Evolutionary conservation across 495 filamentous ascomycete genomes (phyloP), one percentile per base, ranked within the genome.

Genomic region (Penicillium manginii): DNA sequence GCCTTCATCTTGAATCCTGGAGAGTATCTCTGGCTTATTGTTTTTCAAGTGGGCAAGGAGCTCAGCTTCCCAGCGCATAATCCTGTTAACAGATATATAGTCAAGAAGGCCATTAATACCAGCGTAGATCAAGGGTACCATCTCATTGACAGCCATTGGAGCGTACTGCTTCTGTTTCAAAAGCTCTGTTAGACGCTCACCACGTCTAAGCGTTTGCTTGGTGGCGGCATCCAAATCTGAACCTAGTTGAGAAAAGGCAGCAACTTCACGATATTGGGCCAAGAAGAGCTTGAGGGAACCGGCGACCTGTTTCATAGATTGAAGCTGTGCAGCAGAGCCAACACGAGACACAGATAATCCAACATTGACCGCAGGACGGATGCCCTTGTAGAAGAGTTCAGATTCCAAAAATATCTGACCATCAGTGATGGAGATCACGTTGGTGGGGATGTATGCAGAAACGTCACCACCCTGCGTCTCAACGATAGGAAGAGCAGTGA

Each of bases 381-480:
- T 81, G 96, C 94, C 94, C 90, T 98, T 98, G 89, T 98, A 98
- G 90, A 98, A 98, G 60, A 98, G 86, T 77, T 98, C 94, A 65
- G 96, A 76, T 83, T 98, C 94, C 86, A 98, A 87, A 91, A 98
- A 98, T 80, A 98, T 98, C 84, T 98, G 94, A 58, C 94, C 94
- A 71, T 98, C 94, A 63, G 94, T 98, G 73, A 98, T 98, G 74
- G 96, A 98, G 86, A 98, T 98, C 83, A 98, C 94, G 84, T 98
- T 98, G 83, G 94, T 98, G 73, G 94, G 94, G 85, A 98, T 98
- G 81, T 98, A 98, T 67, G 94, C 94, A 70, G 94, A 98, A 78
- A 98, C 94, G 81, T 98, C 94, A 90, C 94, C 94, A 89, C 94
- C 94, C 85, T 98, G 94, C 78, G 94, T 98, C 85, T 98, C 94